Evolutionary conservation across 192 early-diverging fungal genomes (phyloP).

Genomic region (Linnemannia hyalina): DNA sequence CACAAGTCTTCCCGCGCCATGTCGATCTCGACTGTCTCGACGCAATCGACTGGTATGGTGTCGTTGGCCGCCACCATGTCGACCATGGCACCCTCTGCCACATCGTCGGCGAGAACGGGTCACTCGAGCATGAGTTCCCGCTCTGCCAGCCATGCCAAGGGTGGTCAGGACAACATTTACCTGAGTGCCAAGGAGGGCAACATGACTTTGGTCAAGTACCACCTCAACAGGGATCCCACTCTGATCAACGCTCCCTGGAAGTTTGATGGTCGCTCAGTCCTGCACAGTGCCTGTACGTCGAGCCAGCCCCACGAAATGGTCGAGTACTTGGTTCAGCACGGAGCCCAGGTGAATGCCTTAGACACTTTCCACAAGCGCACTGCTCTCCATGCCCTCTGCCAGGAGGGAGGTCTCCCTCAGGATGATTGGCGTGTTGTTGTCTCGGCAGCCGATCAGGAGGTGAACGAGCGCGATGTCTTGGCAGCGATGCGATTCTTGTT

Average conservation of each 20-base stretch:
- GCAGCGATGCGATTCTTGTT: slow-evolving; percentile 51
- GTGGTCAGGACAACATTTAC: slow-evolving; percentile 47
- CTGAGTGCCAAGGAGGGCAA: slow-evolving; percentile 54
- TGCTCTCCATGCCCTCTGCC: slow-evolving; percentile 42
- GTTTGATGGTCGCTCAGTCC: slow-evolving; percentile 51
- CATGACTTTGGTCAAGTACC: slow-evolving; percentile 29
- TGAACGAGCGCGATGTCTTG: slow-evolving; percentile 47
- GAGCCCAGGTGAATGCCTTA: slow-evolving; percentile 35
- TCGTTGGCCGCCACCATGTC: slow-evolving; percentile 47
- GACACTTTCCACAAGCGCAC: slow-evolving; percentile 46
- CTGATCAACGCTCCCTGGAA: slow-evolving; percentile 48
- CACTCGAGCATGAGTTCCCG: not conserved
- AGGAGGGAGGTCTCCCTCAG: slow-evolving; percentile 39
- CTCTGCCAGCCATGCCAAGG: slow-evolving; percentile 3
- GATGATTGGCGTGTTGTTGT: slow-evolving; percentile 39
- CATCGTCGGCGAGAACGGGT: slow-evolving; percentile 23
- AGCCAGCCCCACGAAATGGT: slow-evolving; percentile 49
- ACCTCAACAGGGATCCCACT: slow-evolving; percentile 41
- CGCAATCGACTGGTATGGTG: slow-evolving; percentile 46
- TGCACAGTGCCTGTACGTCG: slow-evolving; percentile 52
- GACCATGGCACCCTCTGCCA: slow-evolving; percentile 37
- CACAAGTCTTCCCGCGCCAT: slow-evolving; percentile 14
- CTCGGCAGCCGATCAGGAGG: slow-evolving; percentile 31
- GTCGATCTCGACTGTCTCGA: slow-evolving; percentile 37
- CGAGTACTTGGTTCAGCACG: slow-evolving; percentile 44